These are phyloP conservation scores for Saraca asoca DNA, from an alignment of 331 rosid species.

Conservation along the genomic window DNA sequence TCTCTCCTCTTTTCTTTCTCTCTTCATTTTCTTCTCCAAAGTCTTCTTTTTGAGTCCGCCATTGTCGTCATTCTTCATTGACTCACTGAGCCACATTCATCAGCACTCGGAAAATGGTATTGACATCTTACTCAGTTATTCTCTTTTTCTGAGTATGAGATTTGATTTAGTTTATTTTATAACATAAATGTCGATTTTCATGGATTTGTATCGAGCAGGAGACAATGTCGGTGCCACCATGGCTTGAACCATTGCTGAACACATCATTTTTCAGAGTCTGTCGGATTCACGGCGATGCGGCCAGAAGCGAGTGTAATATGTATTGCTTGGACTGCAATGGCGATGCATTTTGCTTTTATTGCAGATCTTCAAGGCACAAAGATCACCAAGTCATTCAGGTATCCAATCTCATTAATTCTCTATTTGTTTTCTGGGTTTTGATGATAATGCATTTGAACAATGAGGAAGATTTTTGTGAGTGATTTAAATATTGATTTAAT, in stretches of 20 bases:
- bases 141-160: no score
- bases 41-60: constrained; percentile 26
- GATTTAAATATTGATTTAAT: background rate
- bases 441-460: background rate
- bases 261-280: constrained; percentile 70
- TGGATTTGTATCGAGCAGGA: constrained; percentile 42
- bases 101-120: constrained; percentile 38
- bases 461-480: background rate
- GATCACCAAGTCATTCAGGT: constrained; percentile 88
- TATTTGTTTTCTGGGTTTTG: background rate
- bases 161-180: no score
- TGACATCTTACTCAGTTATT: background rate
- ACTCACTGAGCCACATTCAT: constrained; percentile 41
- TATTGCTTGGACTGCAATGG: constrained; percentile 73
- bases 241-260: constrained; percentile 73
- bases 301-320: constrained; percentile 84
- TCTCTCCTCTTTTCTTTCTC: constrained; percentile 31
- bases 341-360: constrained; percentile 77
- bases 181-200: background rate
- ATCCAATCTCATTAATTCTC: background rate
- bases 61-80: constrained; percentile 23
- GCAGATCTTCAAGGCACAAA: constrained; percentile 77
- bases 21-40: constrained; percentile 25
- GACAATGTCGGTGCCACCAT: constrained; percentile 67
- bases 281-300: constrained; percentile 68